These are phyloP conservation scores for Boletus reticulatus DNA, from an alignment of 768 basidiomycete genomes.

Conservation along the genomic window DNA sequence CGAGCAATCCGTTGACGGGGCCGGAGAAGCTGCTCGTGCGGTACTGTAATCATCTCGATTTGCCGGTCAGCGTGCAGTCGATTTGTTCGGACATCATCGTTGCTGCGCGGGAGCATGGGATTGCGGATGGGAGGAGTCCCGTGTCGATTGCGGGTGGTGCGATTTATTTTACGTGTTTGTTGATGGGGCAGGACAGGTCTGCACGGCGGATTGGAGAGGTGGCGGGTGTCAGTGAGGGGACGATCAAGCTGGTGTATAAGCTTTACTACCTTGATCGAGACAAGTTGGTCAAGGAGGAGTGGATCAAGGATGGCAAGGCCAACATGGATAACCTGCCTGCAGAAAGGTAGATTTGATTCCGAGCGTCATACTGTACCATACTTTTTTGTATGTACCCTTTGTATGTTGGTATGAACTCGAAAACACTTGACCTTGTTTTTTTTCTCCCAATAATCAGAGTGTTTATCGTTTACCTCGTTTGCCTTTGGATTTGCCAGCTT, in stretches of 20 bases:
- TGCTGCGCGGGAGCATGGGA: conserved; percentile 75
- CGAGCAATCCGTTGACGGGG: conserved; percentile 50
- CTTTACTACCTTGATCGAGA: conserved; percentile 72
- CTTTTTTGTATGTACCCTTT: conserved; percentile 16
- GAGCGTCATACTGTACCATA: conserved; percentile 11
- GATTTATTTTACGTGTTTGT: conserved; percentile 87
- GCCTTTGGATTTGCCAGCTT: conserved; percentile 19
- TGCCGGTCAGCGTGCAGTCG: conserved; percentile 78
- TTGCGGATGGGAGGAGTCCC: conserved; percentile 91
- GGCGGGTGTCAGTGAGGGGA: conserved; percentile 93
- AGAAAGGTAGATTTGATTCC: conserved; percentile 16
- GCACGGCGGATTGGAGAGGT: conserved; percentile 86
- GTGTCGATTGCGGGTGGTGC: conserved; percentile 99
- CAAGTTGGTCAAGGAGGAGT: conserved; percentile 80
- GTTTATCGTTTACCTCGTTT: conserved; percentile 29
- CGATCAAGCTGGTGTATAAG: conserved; percentile 88
- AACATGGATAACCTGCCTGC: conserved; percentile 33
- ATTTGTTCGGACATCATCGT: conserved; percentile 83
- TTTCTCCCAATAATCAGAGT: neutral
- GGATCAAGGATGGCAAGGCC: conserved; percentile 80
- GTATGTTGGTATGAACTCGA: conserved; percentile 15
- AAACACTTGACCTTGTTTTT: conserved; percentile 6
- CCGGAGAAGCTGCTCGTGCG: conserved; percentile 89
- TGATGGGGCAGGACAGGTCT: conserved; percentile 73
- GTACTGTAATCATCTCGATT: conserved; percentile 89